Percentiles rank a stretch among this genome's conserved stretches.
phyloP scores from a whole-genome alignment of 257 asterid genomes.

The Thymus mandschuricus region DNA sequence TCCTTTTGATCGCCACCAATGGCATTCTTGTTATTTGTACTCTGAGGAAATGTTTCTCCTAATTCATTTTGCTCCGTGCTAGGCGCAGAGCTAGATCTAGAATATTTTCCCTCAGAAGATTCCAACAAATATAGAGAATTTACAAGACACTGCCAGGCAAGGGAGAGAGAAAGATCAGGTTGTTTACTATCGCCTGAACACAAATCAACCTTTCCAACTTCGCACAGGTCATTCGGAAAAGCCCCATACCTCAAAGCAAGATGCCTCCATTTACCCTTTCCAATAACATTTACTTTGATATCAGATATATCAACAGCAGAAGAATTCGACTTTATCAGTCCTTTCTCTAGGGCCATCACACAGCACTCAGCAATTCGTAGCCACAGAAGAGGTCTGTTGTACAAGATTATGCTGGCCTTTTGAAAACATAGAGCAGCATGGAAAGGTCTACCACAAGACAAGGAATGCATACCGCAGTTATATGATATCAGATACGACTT shows the following conservation, averaged over 20 bases:
- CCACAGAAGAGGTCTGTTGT: constrained; percentile 79
- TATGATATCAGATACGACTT: constrained; percentile 66
- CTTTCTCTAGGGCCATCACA: constrained; percentile 80
- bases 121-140: constrained; percentile 72
- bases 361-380: constrained; percentile 87
- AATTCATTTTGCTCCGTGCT: constrained; percentile 51
- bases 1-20: constrained; percentile 46
- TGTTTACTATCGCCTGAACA: constrained; percentile 42
- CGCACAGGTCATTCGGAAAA: constrained; percentile 38
- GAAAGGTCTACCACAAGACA: constrained; percentile 82
- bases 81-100: constrained; percentile 36
- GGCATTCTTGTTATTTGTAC: constrained; percentile 34
- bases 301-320: constrained; percentile 48
- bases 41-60: constrained; percentile 45
- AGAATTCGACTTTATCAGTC: constrained; percentile 51
- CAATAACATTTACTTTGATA: constrained; percentile 61
- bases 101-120: constrained; percentile 44
- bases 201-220: constrained; percentile 40
- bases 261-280: constrained; percentile 94
- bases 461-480: constrained; percentile 72
- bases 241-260: constrained; percentile 52
- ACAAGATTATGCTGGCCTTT: constrained; percentile 61
- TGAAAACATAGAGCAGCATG: constrained; percentile 80
- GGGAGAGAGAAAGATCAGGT: constrained; percentile 55
- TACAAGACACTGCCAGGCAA: constrained; percentile 74